Evolutionary conservation across 73 alveolate species (phyloP).

Genomic region (Stentor coeruleus): DNA sequence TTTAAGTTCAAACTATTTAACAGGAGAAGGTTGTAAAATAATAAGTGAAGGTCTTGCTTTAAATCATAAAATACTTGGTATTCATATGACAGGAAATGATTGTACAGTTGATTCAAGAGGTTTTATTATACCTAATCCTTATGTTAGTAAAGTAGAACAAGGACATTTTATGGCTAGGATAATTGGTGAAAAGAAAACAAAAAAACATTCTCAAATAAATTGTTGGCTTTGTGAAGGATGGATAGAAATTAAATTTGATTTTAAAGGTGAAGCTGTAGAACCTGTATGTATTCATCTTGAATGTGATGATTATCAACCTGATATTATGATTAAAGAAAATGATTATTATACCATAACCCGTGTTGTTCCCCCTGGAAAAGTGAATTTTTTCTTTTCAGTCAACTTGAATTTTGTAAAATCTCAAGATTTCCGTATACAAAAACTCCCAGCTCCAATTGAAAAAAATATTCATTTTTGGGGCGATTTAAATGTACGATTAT

Average conservation of each 20-base stretch:
- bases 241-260: neutral
- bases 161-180: neutral
- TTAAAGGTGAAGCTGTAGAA: neutral
- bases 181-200: neutral
- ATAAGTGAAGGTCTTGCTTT: neutral
- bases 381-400: neutral
- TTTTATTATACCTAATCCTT: neutral
- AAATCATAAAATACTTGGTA: neutral
- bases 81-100: neutral
- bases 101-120: constrained; percentile 4
- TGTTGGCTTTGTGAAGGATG: constrained; percentile 13
- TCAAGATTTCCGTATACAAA: neutral
- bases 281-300: neutral
- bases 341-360: neutral
- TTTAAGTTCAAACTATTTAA: neutral
- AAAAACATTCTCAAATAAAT: neutral
- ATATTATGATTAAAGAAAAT: neutral
- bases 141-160: neutral
- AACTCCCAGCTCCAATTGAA: neutral
- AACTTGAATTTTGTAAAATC: neutral
- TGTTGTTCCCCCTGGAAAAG: neutral
- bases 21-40: neutral
- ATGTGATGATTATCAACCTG: neutral
- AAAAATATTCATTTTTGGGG: neutral
- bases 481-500: neutral